Evolutionary conservation across 1,284 basidiomycete species (phyloP), one percentile per base, ranked within the genome.

Genomic region (Ceratorhiza oryzae-sativae): DNA sequence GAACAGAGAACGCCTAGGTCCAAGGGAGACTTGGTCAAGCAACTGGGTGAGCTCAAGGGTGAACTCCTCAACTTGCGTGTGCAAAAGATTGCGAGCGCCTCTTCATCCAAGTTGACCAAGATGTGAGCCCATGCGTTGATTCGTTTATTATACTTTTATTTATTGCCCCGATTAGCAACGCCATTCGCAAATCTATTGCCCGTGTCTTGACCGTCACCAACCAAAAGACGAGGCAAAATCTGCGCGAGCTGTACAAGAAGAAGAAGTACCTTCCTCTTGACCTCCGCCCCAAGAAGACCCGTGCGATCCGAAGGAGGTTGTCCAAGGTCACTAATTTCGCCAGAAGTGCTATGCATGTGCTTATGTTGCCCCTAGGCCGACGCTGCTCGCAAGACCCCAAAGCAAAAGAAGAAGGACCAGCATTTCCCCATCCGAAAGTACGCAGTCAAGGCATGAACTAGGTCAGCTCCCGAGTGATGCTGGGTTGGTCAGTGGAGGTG

Each of bases 121-220:
- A 98, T 99, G 97, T 98, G 82, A 81, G 93, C 85, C 42, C 73
- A 25, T 9, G 25, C 41, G 10, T 39, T 39, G 18, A 34, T 20
- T 10, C n/a, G 34, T 36, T 15, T 53, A 30, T 62, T 63, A 13
- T n/a, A 13, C 39, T 61, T 27, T 15, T 25, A 71, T 45, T 61
- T 13, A 71, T 42, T 23, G 8, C 39, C 48, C 72, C 18, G 56
- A 36, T 25, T 80, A 99, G 97, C 84, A 91, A 93, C 84, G 88
- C 93, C 77, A 93, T 98, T 82, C 96, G 97, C 87, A 99, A 99
- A 87, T 97, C 95, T 77, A 96, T 99, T 80, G 97, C 97, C 76
- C 95, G 97, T 75, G 97, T 99, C 77, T 84, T 98, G 84, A 99
- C 97, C 62, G 95, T 99, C 79, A 97, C 93, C 86, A 98, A 98